phyloP scores from a whole-genome alignment of 2,329 filamentous ascomycete genomes.

The Reticulascus tulasneorum region DNA sequence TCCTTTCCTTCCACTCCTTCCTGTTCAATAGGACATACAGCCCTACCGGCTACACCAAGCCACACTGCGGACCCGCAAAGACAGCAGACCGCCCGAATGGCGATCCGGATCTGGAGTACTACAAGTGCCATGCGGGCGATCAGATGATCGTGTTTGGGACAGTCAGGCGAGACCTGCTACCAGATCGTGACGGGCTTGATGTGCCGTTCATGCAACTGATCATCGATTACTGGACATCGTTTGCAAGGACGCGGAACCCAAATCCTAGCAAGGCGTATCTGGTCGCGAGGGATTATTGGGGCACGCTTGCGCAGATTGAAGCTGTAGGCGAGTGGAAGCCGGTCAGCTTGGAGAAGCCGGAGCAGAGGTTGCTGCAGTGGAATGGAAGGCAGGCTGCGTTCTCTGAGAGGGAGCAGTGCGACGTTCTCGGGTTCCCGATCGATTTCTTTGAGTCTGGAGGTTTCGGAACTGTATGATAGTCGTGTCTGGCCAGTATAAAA shows the following conservation, averaged over 20 bases:
- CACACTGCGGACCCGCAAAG: too few relatives aligned
- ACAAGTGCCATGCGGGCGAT: conserved; percentile 47
- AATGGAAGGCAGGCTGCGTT: conserved; percentile 29
- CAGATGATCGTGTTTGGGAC: conserved; percentile 39
- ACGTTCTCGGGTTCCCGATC: conserved; percentile 34
- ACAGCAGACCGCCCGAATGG: too few relatives aligned
- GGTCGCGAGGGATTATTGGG: conserved; percentile 6
- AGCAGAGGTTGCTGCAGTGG: conserved; percentile 37
- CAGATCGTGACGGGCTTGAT: conserved; percentile 32
- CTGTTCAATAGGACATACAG: conserved; percentile 54
- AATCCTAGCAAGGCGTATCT: conserved; percentile 37
- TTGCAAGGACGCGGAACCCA: conserved; percentile 37
- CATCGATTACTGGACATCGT: conserved; percentile 39
- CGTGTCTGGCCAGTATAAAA: too few relatives aligned
- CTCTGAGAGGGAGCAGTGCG: conserved; percentile 43
- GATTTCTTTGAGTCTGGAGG: too few relatives aligned
- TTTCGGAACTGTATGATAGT: too few relatives aligned
- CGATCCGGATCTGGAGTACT: too few relatives aligned
- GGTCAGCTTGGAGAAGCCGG: conserved; percentile 30
- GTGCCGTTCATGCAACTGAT: conserved; percentile 10
- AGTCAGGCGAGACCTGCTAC: conserved; percentile 22
- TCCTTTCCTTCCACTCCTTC: conserved; percentile 51
- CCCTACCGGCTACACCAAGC: conserved; percentile 36
- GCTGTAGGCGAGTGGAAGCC: conserved; percentile 34
- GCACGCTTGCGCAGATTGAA: conserved; percentile 28